These are phyloP conservation scores for Gentiana macrophylla DNA, from an alignment of 257 asterid genomes.

Conservation along the genomic window DNA sequence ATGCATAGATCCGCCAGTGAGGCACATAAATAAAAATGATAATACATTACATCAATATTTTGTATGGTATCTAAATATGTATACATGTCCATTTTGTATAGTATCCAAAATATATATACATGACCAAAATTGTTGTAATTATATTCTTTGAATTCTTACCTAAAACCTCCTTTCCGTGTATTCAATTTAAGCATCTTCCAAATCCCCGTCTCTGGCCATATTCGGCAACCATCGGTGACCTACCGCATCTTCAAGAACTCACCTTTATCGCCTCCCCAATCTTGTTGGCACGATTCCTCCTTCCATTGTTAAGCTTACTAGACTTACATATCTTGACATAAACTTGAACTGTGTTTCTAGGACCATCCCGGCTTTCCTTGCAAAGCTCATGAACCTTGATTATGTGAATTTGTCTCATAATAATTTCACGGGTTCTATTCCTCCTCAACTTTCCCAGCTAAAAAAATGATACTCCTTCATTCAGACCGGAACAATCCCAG, in stretches of 20 bases:
- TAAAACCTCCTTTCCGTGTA: conserved; percentile 34
- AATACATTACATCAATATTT: too few relatives aligned
- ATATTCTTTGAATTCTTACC: conserved; percentile 20
- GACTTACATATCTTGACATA: not conserved
- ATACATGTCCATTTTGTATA: too few relatives aligned
- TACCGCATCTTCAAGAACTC: conserved; percentile 20
- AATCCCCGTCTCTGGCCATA: conserved; percentile 25
- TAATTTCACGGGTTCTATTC: conserved; percentile 33
- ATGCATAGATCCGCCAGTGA: too few relatives aligned
- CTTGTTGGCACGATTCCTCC: too few relatives aligned
- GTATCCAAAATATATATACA: too few relatives aligned
- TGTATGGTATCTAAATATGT: too few relatives aligned
- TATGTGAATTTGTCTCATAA: conserved; percentile 32
- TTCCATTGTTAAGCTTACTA: too few relatives aligned
- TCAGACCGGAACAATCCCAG: conserved; percentile 48
- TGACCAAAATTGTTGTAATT: conserved; percentile 38
- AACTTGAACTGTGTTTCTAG: conserved; percentile 15
- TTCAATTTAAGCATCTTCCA: conserved; percentile 14
- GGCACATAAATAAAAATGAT: too few relatives aligned
- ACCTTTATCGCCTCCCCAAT: not conserved
- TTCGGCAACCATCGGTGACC: conserved; percentile 28
- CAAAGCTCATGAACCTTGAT: conserved; percentile 18
- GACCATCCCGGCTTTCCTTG: conserved; percentile 31
- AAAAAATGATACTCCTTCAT: conserved; percentile 15
- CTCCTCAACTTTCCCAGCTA: conserved; percentile 26